phyloP scores from a whole-genome alignment of 2,329 filamentous ascomycete species.

The Fusarium foetens region DNA sequence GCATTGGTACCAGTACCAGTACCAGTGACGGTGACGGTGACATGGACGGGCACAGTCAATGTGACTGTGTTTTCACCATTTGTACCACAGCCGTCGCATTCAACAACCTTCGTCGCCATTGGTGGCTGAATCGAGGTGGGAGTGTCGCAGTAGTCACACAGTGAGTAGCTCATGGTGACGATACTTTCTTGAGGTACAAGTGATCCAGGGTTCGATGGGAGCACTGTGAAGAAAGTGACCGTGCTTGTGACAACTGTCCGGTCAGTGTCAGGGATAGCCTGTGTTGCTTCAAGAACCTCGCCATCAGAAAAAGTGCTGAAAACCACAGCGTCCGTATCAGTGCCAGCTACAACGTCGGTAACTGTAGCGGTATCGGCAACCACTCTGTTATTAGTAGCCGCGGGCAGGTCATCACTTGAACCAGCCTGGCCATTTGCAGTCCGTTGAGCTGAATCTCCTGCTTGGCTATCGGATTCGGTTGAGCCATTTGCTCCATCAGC shows the following conservation, averaged over 20 bases:
- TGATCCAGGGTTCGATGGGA: constrained; percentile 47
- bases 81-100: constrained; percentile 39
- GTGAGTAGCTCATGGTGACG: constrained; percentile 45
- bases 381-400: neutral
- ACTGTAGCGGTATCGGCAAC: neutral
- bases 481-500: neutral
- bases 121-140: constrained; percentile 24
- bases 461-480: neutral
- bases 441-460: neutral
- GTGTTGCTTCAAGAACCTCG: neutral
- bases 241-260: constrained; percentile 31
- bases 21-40: neutral
- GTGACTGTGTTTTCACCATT: constrained; percentile 39
- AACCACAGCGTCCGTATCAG: neutral
- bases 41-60: constrained; percentile 37
- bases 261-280: neutral
- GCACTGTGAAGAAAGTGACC: constrained; percentile 40
- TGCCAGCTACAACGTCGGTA: neutral
- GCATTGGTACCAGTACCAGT: neutral
- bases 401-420: neutral
- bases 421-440: neutral
- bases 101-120: constrained; percentile 38
- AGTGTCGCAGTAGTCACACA: constrained; percentile 37
- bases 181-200: constrained; percentile 49
- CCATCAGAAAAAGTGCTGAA: neutral